Evolutionary conservation across 306 rosid genomes (phyloP).

Genomic region (Glycine latifolia): DNA sequence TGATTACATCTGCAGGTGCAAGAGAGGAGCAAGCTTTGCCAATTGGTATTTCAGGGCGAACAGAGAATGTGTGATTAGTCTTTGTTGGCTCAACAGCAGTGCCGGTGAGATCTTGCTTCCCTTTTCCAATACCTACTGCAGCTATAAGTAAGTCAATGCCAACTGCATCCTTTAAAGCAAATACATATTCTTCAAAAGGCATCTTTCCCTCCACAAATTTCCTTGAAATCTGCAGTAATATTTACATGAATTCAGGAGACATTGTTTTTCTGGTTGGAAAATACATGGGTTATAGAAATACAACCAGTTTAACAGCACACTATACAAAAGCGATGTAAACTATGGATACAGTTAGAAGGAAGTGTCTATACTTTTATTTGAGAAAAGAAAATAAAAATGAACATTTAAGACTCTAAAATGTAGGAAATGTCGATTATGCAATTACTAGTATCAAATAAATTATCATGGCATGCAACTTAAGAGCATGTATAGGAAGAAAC

Average conservation of each 20-base stretch:
- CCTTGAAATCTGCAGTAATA: constrained; percentile 54
- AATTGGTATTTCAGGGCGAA: constrained; percentile 52
- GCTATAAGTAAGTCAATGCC: constrained; percentile 61
- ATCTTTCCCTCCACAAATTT: constrained; percentile 52
- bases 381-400: neutral
- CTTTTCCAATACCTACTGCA: constrained; percentile 63
- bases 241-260: neutral
- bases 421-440: neutral
- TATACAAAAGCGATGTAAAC: constrained; percentile 21
- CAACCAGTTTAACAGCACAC: constrained; percentile 31
- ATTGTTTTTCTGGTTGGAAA: constrained; percentile 22
- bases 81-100: constrained; percentile 57
- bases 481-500: constrained; percentile 23
- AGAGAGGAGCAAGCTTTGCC: constrained; percentile 68
- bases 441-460: constrained; percentile 9
- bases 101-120: constrained; percentile 68
- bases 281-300: constrained; percentile 17
- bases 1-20: constrained; percentile 59
- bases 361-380: neutral
- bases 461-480: neutral
- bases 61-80: constrained; percentile 43
- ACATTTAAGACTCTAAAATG: neutral
- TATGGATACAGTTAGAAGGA: constrained; percentile 13
- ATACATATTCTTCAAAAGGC: constrained; percentile 64
- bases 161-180: constrained; percentile 60